Evolutionary conservation across 441 rosid genomes (phyloP), one percentile per base, ranked within the genome.

Genomic region (Erodium texanum): DNA sequence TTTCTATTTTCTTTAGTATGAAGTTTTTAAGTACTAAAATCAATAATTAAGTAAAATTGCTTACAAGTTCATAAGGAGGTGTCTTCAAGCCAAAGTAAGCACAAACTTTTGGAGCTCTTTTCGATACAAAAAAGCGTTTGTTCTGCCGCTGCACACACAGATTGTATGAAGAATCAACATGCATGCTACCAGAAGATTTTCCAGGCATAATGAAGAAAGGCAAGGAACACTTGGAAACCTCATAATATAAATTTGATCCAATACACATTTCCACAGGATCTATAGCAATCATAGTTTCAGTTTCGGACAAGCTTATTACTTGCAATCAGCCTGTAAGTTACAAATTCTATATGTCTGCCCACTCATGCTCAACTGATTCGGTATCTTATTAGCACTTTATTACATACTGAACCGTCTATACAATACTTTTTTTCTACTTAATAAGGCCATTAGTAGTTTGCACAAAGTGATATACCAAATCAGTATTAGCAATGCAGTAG

Each of bases 1-100:
- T 19, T 19, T 56, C 62, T 56, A 18, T 18, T 56, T 56, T 50
- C 62, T 41, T 41, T 7, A 19, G 11, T 19, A 56, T 24, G 62
- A 56, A 7, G 10, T 18, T 56, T 20, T 56, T 7, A 20, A 56
- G 22, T 56, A 19, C 19, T n/a, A 56, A 58, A 2, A 12, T 19
- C 12, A 7, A 19, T 61, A 14, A 22, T 2, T 2, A 6, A 45
- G 24, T 65, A 65, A 54, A 48, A 56, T 24, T 15, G 75, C 90
- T 77, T 76, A 90, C 98, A 61, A 88, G 87, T 56, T 85, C 70
- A 82, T 93, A 88, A 43, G 98, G 96, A 73, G 96, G 93, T 29
- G 81, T 77, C 90, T 82, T 88, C 76, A 93, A 74, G 62, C 92
- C 89, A 67, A 86, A 79, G 82, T 84, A 90, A 76, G 97, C 89